Conservation (phyloP, 768 basidiomycete genomes). For the Clavulina sp. region DNA sequence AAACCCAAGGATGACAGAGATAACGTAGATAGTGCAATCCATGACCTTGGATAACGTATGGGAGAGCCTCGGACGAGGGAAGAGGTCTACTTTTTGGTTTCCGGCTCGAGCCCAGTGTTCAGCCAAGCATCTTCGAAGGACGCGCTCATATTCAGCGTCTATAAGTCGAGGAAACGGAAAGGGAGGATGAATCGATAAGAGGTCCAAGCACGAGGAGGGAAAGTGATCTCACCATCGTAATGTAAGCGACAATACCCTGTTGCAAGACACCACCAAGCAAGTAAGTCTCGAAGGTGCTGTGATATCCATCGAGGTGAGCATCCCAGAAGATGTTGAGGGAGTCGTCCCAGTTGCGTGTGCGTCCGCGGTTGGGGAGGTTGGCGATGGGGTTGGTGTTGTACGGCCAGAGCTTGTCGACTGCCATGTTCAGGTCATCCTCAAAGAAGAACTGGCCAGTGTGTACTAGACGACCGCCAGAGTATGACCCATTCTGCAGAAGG, state of each 20-base stretch:
- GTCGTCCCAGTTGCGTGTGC: constrained; percentile 1
- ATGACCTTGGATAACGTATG: no score
- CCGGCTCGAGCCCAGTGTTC: no score
- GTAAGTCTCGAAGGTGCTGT: neutral
- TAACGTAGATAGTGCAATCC: no score
- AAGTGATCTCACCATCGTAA: neutral
- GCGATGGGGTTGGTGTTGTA: neutral
- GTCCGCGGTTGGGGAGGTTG: neutral
- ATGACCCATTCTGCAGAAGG: neutral
- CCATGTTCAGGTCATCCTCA: neutral
- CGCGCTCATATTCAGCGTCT: no score
- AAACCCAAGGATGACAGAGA: no score
- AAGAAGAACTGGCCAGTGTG: neutral
- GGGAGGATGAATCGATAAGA: no score
- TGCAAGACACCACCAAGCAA: constrained; percentile 1
- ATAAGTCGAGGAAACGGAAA: no score
- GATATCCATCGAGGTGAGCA: neutral
- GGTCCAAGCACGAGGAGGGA: no score
- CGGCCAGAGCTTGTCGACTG: constrained; percentile 1
- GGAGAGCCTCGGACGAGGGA: no score
- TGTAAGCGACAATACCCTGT: neutral
- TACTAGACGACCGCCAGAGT: neutral
- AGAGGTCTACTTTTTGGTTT: no score
- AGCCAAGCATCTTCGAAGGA: no score
- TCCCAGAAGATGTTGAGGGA: constrained; percentile 1